Percentiles rank a stretch among this genome's conserved stretches.
Evolutionary conservation across 495 filamentous ascomycete genomes (phyloP).

Genomic region (Geopyxis carbonaria): DNA sequence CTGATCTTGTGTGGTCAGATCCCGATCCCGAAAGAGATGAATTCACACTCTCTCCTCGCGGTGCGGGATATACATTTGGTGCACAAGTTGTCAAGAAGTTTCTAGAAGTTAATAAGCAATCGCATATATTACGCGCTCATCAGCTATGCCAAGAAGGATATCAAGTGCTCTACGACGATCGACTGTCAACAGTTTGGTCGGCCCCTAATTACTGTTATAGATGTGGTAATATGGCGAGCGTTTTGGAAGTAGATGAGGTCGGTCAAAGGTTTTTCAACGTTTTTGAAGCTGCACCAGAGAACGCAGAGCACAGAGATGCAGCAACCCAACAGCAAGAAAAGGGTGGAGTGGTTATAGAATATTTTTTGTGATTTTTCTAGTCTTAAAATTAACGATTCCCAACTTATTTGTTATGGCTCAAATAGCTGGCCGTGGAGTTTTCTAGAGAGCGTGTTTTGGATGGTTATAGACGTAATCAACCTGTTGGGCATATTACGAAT

Average conservation of each 20-base stretch:
- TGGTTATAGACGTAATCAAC: no score
- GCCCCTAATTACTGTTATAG: slow-evolving; percentile 94
- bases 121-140: slow-evolving; percentile 87
- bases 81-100: slow-evolving; percentile 96
- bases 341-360: slow-evolving; percentile 46
- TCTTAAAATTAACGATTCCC: no score
- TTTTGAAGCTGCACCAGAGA: slow-evolving; percentile 91
- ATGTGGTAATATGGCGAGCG: slow-evolving; percentile 93
- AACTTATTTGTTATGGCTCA: no score
- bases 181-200: slow-evolving; percentile 89
- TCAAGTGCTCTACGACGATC: slow-evolving; percentile 88
- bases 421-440: no score
- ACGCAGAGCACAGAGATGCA: slow-evolving; percentile 59
- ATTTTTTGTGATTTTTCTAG: slow-evolving; percentile 43
- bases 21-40: slow-evolving; percentile 91
- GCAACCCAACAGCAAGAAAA: slow-evolving; percentile 44
- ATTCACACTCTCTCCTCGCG: slow-evolving; percentile 82
- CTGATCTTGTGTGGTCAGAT: slow-evolving; percentile 96
- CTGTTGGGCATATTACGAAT: no score
- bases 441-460: no score
- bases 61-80: slow-evolving; percentile 92
- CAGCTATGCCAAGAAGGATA: slow-evolving; percentile 96
- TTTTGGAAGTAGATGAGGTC: slow-evolving; percentile 81
- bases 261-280: slow-evolving; percentile 92
- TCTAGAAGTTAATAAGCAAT: slow-evolving; percentile 89